Conservation (phyloP, 805 yeast species). For the Candida odintsovae region DNA sequence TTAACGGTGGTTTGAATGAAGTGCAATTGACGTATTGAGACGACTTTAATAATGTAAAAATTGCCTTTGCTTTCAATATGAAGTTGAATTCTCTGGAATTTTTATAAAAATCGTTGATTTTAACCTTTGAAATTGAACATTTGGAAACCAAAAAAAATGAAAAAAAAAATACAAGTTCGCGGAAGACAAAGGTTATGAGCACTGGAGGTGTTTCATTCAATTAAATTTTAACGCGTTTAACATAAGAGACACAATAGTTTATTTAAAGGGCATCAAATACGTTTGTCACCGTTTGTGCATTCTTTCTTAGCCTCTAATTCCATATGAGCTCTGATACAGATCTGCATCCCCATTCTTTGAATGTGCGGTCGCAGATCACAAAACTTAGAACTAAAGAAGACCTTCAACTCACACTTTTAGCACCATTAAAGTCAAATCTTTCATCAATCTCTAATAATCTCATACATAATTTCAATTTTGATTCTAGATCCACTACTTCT, state of each 20-base stretch:
- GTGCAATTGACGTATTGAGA: neutral
- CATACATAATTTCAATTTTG: constrained; percentile 7
- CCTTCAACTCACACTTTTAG: constrained; percentile 4
- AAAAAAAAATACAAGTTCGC: too few species aligned
- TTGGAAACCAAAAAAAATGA: too few species aligned
- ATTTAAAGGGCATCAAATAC: too few species aligned
- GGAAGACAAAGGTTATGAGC: neutral
- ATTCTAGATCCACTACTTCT: constrained; percentile 7
- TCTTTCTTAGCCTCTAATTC: too few species aligned
- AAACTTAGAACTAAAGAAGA: neutral
- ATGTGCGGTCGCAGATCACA: neutral
- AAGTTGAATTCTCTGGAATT: neutral
- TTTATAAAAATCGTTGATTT: neutral
- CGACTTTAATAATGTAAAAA: neutral
- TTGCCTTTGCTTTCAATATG: neutral
- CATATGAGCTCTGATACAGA: neutral
- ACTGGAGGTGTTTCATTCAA: neutral
- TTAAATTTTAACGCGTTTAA: neutral
- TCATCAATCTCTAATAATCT: constrained; percentile 9
- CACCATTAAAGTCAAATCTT: constrained; percentile 10
- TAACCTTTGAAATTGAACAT: too few species aligned
- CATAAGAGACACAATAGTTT: neutral
- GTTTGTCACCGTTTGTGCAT: neutral
- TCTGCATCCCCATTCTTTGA: neutral
- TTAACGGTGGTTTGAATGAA: neutral